Percentiles rank a stretch among this genome's conserved stretches.
Evolutionary conservation across 78 protist genomes (phyloP).

Genomic region (Protostelium mycophagum): DNA sequence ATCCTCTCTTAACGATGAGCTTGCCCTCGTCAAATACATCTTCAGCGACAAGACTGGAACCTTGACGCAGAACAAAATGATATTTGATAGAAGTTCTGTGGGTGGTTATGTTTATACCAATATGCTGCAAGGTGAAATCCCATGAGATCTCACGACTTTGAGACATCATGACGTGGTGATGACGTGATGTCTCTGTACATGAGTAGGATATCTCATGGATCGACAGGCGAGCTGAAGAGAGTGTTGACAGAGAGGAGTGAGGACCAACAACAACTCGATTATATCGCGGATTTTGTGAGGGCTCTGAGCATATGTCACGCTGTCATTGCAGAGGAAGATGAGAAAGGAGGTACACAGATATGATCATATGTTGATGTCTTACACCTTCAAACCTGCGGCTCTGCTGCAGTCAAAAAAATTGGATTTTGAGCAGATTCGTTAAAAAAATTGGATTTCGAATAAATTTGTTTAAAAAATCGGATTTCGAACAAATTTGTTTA

Average conservation of each 20-base stretch:
- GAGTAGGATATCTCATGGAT: too few relatives aligned
- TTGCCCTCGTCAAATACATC: slow-evolving; percentile 57
- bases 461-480: too few relatives aligned
- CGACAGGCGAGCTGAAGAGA: not conserved
- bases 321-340: slow-evolving; percentile 38
- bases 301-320: slow-evolving; percentile 50
- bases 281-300: slow-evolving; percentile 25
- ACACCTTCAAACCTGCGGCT: too few relatives aligned
- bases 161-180: not conserved
- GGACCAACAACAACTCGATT: not conserved
- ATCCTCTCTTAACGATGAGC: slow-evolving; percentile 64
- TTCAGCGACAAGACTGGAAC: slow-evolving; percentile 80
- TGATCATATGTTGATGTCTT: too few relatives aligned
- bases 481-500: too few relatives aligned
- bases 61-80: slow-evolving; percentile 67
- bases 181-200: too few relatives aligned
- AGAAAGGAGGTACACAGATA: slow-evolving; percentile 31
- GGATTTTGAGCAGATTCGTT: too few relatives aligned
- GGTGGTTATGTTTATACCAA: slow-evolving; percentile 37
- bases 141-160: not conserved
- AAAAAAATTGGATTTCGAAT: too few relatives aligned
- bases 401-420: too few relatives aligned
- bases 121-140: slow-evolving; percentile 15
- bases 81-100: slow-evolving; percentile 53
- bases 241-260: not conserved